These are phyloP conservation scores for Phaeophleospora eucalypticola DNA, from an alignment of 2,329 filamentous ascomycete species.

Conservation along the genomic window DNA sequence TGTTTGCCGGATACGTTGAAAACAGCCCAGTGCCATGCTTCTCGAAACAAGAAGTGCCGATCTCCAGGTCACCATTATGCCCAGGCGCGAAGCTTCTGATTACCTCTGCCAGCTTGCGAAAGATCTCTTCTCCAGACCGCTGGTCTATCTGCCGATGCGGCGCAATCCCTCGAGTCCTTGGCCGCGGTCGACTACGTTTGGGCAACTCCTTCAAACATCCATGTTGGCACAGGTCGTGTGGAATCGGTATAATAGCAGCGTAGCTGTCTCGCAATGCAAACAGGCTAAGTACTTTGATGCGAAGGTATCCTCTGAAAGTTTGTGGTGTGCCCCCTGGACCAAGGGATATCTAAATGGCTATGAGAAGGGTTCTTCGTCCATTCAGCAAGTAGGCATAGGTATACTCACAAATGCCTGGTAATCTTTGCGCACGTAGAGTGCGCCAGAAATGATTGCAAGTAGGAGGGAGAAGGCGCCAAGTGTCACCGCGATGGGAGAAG, in stretches of 20 bases:
- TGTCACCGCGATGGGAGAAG: background rate
- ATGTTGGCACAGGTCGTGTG: constrained; percentile 48
- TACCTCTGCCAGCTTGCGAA: constrained; percentile 51
- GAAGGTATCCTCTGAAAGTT: constrained; percentile 68
- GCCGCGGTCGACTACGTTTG: constrained; percentile 59
- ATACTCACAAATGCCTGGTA: constrained; percentile 7
- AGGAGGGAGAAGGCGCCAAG: background rate
- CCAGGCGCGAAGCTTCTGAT: constrained; percentile 50
- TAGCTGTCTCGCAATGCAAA: constrained; percentile 70
- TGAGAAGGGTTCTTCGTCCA: background rate
- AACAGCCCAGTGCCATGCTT: constrained; percentile 72
- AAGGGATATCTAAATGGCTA: constrained; percentile 44
- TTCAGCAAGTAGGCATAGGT: background rate
- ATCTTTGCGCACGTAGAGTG: constrained; percentile 4
- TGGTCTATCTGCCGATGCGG: constrained; percentile 77
- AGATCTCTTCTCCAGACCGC: constrained; percentile 51
- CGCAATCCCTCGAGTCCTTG: constrained; percentile 68
- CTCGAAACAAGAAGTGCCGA: constrained; percentile 71
- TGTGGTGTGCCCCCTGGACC: constrained; percentile 77
- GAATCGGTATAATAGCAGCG: constrained; percentile 52
- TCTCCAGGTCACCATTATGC: constrained; percentile 39
- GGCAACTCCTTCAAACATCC: constrained; percentile 62
- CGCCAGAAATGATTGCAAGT: background rate
- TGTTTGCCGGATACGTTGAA: constrained; percentile 60
- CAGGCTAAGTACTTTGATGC: constrained; percentile 67